Conservation (phyloP, 768 basidiomycete genomes). For the Royoungia palumana region DNA sequence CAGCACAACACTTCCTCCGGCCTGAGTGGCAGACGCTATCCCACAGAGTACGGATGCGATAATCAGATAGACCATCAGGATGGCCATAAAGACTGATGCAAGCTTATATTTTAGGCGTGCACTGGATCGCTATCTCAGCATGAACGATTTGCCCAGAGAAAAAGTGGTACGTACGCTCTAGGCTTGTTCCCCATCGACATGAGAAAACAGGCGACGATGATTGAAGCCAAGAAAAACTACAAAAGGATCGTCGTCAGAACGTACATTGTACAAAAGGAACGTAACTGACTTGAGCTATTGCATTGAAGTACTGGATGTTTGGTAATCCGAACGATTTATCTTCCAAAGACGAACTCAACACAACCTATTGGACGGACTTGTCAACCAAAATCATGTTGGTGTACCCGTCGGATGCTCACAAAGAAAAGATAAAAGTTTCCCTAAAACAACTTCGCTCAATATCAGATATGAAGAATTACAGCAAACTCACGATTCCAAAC, state of each 20-base stretch:
- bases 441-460: conserved; percentile 33
- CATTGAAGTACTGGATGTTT: conserved; percentile 71
- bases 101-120: conserved; percentile 69
- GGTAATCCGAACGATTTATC: conserved; percentile 61
- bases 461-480: not conserved
- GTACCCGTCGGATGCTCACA: conserved; percentile 43
- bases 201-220: conserved; percentile 86
- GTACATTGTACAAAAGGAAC: not conserved
- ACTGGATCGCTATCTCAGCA: conserved; percentile 8
- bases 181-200: conserved; percentile 97
- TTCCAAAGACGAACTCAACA: conserved; percentile 87
- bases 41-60: conserved; percentile 80
- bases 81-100: conserved; percentile 67
- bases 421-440: conserved; percentile 97
- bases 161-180: conserved; percentile 50
- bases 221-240: conserved; percentile 79
- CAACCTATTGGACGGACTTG: conserved; percentile 46
- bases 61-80: conserved; percentile 82
- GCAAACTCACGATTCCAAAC: conserved; percentile 77
- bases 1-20: conserved; percentile 69
- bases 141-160: not conserved
- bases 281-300: conserved; percentile 59
- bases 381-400: not conserved
- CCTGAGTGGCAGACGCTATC: conserved; percentile 63
- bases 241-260: conserved; percentile 3